Percentiles rank a stretch among this genome's conserved stretches.
These are phyloP conservation scores for Mycosphaerella arachidis DNA, from an alignment of 2,329 filamentous ascomycete genomes.

Conservation along the genomic window DNA sequence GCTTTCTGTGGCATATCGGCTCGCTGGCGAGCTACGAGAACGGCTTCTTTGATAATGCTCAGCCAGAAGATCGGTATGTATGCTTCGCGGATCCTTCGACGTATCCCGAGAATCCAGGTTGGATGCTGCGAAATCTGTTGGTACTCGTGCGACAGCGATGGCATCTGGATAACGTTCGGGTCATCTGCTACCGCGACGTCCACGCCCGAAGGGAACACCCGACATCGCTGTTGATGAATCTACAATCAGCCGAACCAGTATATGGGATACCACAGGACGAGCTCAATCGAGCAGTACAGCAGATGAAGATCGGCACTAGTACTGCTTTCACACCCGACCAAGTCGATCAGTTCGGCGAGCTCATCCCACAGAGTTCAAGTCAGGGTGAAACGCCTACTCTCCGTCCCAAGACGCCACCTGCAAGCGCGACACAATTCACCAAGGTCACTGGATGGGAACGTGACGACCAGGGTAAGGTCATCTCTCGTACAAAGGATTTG, in stretches of 20 bases:
- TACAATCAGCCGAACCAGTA: constrained; percentile 52
- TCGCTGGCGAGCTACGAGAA: constrained; percentile 73
- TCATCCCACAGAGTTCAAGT: constrained; percentile 24
- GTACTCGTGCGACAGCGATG: constrained; percentile 80
- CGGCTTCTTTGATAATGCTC: constrained; percentile 75
- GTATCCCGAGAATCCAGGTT: constrained; percentile 80
- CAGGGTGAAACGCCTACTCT: constrained; percentile 23
- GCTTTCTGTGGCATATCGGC: constrained; percentile 72
- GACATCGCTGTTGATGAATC: constrained; percentile 70
- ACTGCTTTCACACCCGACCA: constrained; percentile 28
- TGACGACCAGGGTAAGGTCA: constrained; percentile 70
- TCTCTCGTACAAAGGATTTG: constrained; percentile 72
- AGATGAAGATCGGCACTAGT: constrained; percentile 20
- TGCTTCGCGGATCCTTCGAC: constrained; percentile 91
- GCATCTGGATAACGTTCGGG: constrained; percentile 69
- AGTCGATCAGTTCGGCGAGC: constrained; percentile 30
- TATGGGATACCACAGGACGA: constrained; percentile 23
- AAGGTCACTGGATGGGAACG: constrained; percentile 96
- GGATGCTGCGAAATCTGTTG: constrained; percentile 86
- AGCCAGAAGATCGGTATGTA: constrained; percentile 72
- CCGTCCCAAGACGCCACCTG: constrained; percentile 32
- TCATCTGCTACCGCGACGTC: constrained; percentile 86
- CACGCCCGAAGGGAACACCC: constrained; percentile 73
- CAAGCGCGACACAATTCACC: constrained; percentile 47
- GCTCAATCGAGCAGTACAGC: constrained; percentile 19